These are phyloP conservation scores for Magnolia officinalis DNA, from an alignment of 164 flowering plant species.

Conservation along the genomic window DNA sequence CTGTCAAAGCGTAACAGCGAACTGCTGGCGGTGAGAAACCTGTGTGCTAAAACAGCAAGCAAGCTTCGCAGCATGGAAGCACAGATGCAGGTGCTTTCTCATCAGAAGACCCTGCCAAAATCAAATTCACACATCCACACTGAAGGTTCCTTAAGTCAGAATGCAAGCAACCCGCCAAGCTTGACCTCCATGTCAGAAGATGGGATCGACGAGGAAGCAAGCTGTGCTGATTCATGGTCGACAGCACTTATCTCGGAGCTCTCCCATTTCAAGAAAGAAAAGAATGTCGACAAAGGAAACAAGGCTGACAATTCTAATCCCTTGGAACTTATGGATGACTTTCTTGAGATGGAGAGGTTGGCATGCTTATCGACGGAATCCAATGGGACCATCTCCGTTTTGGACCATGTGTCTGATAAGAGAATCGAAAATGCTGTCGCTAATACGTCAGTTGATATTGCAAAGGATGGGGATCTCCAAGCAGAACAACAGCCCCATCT, in stretches of 20 bases:
- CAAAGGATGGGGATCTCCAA: slow-evolving; percentile 21
- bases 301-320: slow-evolving; percentile 46
- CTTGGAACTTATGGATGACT: slow-evolving; percentile 91
- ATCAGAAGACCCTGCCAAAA: slow-evolving; percentile 38
- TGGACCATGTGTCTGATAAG: slow-evolving; percentile 25
- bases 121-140: slow-evolving; percentile 25
- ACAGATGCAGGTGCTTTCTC: slow-evolving; percentile 40
- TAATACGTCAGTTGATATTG: slow-evolving; percentile 17
- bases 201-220: slow-evolving; percentile 68
- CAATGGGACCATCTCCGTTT: slow-evolving; percentile 34
- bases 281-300: slow-evolving; percentile 36
- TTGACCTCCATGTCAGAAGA: slow-evolving; percentile 86
- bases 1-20: slow-evolving; percentile 86
- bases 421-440: slow-evolving; percentile 21
- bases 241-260: slow-evolving; percentile 51
- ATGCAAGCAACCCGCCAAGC: slow-evolving; percentile 72
- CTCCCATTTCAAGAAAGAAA: slow-evolving; percentile 60
- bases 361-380: slow-evolving; percentile 57
- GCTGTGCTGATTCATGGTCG: slow-evolving; percentile 80
- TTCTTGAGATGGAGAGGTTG: slow-evolving; percentile 95
- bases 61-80: slow-evolving; percentile 78
- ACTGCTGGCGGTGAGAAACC: slow-evolving; percentile 75
- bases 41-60: slow-evolving; percentile 73
- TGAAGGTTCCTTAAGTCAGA: slow-evolving; percentile 46
- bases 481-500: slow-evolving; percentile 21